Conservation (phyloP, 2,329 filamentous ascomycete genomes). For the Aspergillus sp. region DNA sequence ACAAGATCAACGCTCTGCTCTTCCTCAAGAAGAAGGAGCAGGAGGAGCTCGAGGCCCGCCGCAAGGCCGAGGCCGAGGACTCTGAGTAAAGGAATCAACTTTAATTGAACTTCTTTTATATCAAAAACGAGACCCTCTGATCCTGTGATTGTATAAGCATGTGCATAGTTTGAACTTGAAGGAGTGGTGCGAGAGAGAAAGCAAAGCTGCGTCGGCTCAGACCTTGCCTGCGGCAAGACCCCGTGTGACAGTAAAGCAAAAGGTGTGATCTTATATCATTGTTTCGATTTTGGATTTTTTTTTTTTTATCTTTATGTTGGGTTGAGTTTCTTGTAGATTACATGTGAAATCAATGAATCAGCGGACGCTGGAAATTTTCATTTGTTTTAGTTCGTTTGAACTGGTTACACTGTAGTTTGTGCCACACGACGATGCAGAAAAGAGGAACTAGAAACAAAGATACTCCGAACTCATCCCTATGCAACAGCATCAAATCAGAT, state of each 20-base stretch:
- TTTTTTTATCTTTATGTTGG: slow-evolving; percentile 26
- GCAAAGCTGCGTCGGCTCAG: not conserved
- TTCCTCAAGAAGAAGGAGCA: slow-evolving; percentile 48
- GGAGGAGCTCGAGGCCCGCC: slow-evolving; percentile 43
- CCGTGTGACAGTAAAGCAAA: slow-evolving; percentile 16
- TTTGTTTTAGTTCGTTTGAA: slow-evolving; percentile 20
- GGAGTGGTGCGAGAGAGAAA: not conserved
- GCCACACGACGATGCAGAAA: not conserved
- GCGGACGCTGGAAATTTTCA: slow-evolving; percentile 24
- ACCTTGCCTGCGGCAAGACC: slow-evolving; percentile 8
- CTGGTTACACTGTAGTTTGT: not conserved
- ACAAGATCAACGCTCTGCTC: slow-evolving; percentile 56
- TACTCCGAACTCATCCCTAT: no score
- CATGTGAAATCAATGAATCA: slow-evolving; percentile 31
- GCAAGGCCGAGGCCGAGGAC: slow-evolving; percentile 30
- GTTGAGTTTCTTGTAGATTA: slow-evolving; percentile 36
- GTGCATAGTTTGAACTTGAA: slow-evolving; percentile 4
- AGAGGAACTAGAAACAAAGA: not conserved
- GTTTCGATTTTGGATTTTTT: not conserved
- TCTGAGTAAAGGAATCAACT: slow-evolving; percentile 30
- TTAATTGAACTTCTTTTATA: not conserved
- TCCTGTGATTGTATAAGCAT: slow-evolving; percentile 1
- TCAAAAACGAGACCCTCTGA: not conserved
- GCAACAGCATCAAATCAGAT: not conserved
- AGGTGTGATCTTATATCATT: slow-evolving; percentile 2